These are phyloP conservation scores for Suhomyces sp. DNA, from an alignment of 805 yeast species.

Conservation along the genomic window DNA sequence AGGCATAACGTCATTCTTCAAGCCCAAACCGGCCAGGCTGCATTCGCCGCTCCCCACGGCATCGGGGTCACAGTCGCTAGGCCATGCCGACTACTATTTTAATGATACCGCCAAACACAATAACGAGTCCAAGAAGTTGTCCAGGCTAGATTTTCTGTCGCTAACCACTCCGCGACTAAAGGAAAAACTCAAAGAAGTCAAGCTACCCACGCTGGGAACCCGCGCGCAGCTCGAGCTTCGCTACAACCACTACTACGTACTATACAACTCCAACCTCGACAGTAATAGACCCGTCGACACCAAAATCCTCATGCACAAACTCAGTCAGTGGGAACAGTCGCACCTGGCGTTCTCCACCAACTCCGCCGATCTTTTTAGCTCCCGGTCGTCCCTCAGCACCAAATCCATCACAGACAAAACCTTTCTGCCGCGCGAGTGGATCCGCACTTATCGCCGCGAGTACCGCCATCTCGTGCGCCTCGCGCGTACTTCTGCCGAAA, in stretches of 20 bases:
- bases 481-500: slow-evolving; percentile 26
- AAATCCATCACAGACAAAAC: slow-evolving; percentile 43
- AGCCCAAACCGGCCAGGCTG: slow-evolving; percentile 8
- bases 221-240: slow-evolving; percentile 63
- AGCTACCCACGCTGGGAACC: slow-evolving; percentile 61
- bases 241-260: slow-evolving; percentile 69
- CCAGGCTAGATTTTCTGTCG: slow-evolving; percentile 63
- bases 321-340: slow-evolving; percentile 63
- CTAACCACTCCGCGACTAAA: slow-evolving; percentile 58
- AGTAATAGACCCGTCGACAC: slow-evolving; percentile 61
- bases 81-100: slow-evolving; percentile 30
- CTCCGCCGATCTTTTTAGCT: slow-evolving; percentile 23
- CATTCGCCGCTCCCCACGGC: slow-evolving; percentile 1
- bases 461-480: slow-evolving; percentile 32
- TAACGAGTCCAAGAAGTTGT: slow-evolving; percentile 41
- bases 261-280: slow-evolving; percentile 82
- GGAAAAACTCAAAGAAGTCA: slow-evolving; percentile 51
- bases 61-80: slow-evolving; percentile 6
- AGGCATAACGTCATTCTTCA: slow-evolving; percentile 32
- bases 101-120: slow-evolving; percentile 24
- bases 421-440: slow-evolving; percentile 47
- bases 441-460: slow-evolving; percentile 34
- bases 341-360: slow-evolving; percentile 31
- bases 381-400: slow-evolving; percentile 17
- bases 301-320: slow-evolving; percentile 49